Evolutionary conservation across 306 rosid species (phyloP).

Genomic region (Ormosia emarginata): DNA sequence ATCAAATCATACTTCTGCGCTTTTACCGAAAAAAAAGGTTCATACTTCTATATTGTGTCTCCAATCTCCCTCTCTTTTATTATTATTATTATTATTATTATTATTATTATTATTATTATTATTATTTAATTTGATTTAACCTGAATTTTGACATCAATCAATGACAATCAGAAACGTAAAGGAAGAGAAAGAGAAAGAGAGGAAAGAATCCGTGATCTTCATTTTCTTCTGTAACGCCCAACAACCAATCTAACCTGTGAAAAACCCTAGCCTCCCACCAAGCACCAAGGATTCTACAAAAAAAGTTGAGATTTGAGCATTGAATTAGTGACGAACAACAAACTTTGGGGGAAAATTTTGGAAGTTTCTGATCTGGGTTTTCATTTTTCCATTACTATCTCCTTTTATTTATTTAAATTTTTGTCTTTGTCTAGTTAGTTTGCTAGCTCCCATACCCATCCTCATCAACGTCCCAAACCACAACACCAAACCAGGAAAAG

Average conservation of each 20-base stretch:
- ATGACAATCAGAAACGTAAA: background rate
- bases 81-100: too few relatives aligned
- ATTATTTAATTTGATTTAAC: too few relatives aligned
- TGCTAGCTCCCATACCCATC: conserved; percentile 20
- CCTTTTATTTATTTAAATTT: background rate
- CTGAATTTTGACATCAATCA: conserved; percentile 20
- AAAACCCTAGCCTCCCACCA: conserved; percentile 41
- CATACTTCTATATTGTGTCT: too few relatives aligned
- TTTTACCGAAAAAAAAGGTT: too few relatives aligned
- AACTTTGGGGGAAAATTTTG: background rate
- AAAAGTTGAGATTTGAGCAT: background rate
- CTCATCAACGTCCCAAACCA: conserved; percentile 9
- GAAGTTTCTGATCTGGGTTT: conserved; percentile 29
- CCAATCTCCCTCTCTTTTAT: too few relatives aligned
- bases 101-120: too few relatives aligned
- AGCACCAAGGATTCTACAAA: background rate
- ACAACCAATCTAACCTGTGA: conserved; percentile 36
- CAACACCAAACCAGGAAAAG: conserved; percentile 7
- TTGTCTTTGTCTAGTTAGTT: background rate
- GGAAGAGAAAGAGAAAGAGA: background rate
- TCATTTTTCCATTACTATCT: background rate
- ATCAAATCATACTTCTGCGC: background rate
- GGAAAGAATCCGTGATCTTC: conserved; percentile 35
- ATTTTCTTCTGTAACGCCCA: conserved; percentile 16
- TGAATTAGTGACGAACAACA: background rate